These are phyloP conservation scores for Colletotrichum sp. DNA, from an alignment of 2,329 filamentous ascomycete genomes.

Conservation along the genomic window DNA sequence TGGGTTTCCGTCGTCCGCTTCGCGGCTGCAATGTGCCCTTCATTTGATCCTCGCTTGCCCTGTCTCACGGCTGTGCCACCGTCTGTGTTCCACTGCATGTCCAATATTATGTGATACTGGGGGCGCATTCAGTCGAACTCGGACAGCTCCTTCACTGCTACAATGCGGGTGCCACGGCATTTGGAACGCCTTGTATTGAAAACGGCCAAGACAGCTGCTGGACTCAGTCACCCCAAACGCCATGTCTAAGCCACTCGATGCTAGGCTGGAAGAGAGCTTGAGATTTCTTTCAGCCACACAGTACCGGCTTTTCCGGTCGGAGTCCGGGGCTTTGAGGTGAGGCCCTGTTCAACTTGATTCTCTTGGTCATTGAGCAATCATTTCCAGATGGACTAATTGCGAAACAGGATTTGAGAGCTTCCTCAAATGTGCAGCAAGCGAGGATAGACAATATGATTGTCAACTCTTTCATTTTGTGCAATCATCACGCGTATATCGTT, in stretches of 20 bases:
- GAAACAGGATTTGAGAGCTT: neutral
- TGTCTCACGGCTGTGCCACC: neutral
- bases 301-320: neutral
- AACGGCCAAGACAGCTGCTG: neutral
- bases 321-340: neutral
- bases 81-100: neutral
- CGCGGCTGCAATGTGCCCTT: neutral
- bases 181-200: neutral
- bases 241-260: neutral
- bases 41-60: neutral
- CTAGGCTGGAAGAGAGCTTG: neutral
- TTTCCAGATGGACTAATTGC: neutral
- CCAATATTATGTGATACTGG: neutral
- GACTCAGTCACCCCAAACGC: neutral
- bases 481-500: neutral
- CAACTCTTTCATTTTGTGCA: neutral
- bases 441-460: neutral
- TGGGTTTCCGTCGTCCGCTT: neutral
- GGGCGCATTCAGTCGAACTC: neutral
- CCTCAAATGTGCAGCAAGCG: neutral
- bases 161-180: neutral
- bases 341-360: neutral
- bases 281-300: neutral
- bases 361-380: neutral
- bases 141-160: neutral